These are phyloP conservation scores for Diaporthe citri DNA, from an alignment of 2,329 filamentous ascomycete genomes.

Conservation along the genomic window DNA sequence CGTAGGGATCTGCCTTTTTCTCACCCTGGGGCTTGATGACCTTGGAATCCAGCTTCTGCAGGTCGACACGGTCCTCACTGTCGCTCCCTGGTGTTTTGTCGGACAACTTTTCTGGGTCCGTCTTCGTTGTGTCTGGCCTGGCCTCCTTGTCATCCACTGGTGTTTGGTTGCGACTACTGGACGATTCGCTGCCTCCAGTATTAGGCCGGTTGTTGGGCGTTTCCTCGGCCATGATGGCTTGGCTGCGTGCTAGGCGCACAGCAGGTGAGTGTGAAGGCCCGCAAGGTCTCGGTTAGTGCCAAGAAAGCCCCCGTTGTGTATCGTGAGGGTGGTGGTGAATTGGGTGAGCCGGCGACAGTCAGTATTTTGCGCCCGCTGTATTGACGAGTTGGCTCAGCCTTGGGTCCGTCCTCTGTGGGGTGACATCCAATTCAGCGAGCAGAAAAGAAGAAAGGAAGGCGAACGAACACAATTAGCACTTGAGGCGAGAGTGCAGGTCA, in stretches of 20 bases:
- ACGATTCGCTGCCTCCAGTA: not conserved
- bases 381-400: not conserved
- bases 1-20: constrained; percentile 66
- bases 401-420: not conserved
- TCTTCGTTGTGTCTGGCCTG: not conserved
- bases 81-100: not conserved
- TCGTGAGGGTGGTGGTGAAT: not conserved
- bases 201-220: constrained; percentile 2
- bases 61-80: constrained; percentile 32
- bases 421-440: not conserved
- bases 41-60: constrained; percentile 60
- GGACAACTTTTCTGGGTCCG: not conserved
- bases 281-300: not conserved
- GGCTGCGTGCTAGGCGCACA: constrained; percentile 11
- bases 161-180: not conserved
- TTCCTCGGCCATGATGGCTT: constrained; percentile 36
- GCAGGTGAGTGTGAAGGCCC: constrained; percentile 1
- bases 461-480: not conserved
- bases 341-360: not conserved
- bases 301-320: not conserved
- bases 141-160: constrained; percentile 14
- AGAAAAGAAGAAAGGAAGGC: not conserved
- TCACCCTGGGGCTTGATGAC: constrained; percentile 53
- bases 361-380: not conserved
- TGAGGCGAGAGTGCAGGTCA: not conserved